These are phyloP conservation scores for Gautieria morchelliformis DNA, from an alignment of 768 basidiomycete genomes.

Conservation along the genomic window DNA sequence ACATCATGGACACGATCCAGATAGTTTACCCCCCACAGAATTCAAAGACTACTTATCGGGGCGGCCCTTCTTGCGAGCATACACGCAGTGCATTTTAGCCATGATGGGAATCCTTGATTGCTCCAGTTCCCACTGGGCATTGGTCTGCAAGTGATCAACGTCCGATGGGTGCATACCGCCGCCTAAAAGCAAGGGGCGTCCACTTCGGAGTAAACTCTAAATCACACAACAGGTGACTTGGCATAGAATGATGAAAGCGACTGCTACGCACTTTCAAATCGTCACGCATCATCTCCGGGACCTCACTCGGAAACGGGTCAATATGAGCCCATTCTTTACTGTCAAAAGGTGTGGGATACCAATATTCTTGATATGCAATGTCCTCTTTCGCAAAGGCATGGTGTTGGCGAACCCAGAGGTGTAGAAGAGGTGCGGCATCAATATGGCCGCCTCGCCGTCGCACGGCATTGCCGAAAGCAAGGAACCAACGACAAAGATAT, in stretches of 20 bases:
- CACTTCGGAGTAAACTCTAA: conserved; percentile 57
- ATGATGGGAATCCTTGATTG: conserved; percentile 38
- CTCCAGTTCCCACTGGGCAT: conserved; percentile 42
- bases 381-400: conserved; percentile 41
- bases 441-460: conserved; percentile 48
- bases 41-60: neutral
- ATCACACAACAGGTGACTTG: neutral
- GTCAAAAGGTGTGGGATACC: conserved; percentile 50
- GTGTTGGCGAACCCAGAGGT: conserved; percentile 45
- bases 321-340: conserved; percentile 21
- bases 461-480: conserved; percentile 43
- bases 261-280: conserved; percentile 5
- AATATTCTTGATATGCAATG: conserved; percentile 47
- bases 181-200: conserved; percentile 58
- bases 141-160: conserved; percentile 43
- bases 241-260: neutral
- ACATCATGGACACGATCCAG: neutral
- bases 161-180: conserved; percentile 46
- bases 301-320: conserved; percentile 27
- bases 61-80: conserved; percentile 38
- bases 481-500: conserved; percentile 57
- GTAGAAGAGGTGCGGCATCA: conserved; percentile 41
- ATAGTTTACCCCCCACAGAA: neutral
- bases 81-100: conserved; percentile 50
- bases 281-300: conserved; percentile 1